Evolutionary conservation across 2,329 filamentous ascomycete genomes (phyloP).

Genomic region (Coniosporium tulheliwenetii): DNA sequence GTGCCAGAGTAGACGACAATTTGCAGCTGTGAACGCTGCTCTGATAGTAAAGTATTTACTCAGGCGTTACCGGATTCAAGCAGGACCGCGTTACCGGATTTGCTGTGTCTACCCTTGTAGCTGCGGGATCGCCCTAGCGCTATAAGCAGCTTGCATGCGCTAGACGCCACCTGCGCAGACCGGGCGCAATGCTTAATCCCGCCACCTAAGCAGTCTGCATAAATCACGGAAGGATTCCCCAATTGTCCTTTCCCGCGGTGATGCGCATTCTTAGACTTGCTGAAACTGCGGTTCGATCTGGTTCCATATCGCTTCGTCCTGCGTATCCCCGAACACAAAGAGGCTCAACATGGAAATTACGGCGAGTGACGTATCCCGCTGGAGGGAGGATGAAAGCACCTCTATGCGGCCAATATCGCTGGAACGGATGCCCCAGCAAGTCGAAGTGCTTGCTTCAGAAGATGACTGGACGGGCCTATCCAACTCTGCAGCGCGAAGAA

Average conservation of each 20-base stretch:
- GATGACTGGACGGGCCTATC: slow-evolving; percentile 16
- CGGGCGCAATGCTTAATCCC: background rate
- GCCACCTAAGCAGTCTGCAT: background rate
- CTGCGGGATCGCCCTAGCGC: background rate
- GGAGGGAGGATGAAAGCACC: background rate
- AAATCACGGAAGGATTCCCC: background rate
- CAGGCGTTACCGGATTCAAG: background rate
- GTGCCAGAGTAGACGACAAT: background rate
- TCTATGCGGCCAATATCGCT: background rate
- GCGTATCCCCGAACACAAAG: background rate
- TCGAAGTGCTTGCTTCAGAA: slow-evolving; percentile 4
- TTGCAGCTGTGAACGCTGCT: background rate
- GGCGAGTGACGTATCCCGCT: background rate
- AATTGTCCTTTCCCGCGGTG: background rate
- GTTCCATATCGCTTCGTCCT: background rate
- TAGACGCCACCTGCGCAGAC: background rate
- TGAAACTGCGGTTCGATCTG: background rate
- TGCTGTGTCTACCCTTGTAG: background rate
- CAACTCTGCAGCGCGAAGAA: slow-evolving; percentile 12
- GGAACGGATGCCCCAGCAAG: background rate
- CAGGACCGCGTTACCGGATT: background rate
- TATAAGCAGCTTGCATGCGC: background rate
- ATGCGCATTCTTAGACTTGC: background rate
- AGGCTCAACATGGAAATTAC: background rate
- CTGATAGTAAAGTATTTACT: background rate